Evolutionary conservation across 2,329 filamentous ascomycete genomes (phyloP).

Genomic region (Sarocladium brachiariae): DNA sequence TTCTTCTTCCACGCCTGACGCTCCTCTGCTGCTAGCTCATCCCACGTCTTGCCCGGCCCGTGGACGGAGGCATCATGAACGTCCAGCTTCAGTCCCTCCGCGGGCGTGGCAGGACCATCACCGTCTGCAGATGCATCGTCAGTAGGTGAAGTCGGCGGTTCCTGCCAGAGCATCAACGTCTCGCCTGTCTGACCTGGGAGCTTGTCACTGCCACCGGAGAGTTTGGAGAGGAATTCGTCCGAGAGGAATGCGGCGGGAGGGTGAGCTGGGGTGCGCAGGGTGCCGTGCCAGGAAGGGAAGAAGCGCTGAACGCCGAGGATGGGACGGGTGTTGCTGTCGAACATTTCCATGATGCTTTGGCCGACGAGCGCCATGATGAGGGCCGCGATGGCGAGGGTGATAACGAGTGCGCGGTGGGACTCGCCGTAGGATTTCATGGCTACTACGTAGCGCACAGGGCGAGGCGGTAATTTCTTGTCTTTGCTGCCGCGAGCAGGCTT

Average conservation of each 20-base stretch:
- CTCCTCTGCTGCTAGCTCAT: slow-evolving; percentile 58
- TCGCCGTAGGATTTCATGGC: slow-evolving; percentile 48
- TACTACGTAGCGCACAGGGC: slow-evolving; percentile 63
- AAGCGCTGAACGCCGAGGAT: slow-evolving; percentile 48
- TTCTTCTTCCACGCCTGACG: slow-evolving; percentile 62
- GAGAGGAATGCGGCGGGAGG: slow-evolving; percentile 20
- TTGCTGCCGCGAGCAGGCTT: slow-evolving; percentile 11
- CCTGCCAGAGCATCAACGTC: slow-evolving; percentile 31
- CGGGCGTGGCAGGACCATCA: background rate
- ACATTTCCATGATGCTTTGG: slow-evolving; percentile 58
- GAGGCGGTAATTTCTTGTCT: slow-evolving; percentile 31
- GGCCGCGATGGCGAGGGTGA: slow-evolving; percentile 49
- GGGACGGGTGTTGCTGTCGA: slow-evolving; percentile 45
- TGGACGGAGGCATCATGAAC: slow-evolving; percentile 41
- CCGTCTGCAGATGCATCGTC: background rate
- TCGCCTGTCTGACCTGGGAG: slow-evolving; percentile 22
- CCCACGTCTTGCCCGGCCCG: slow-evolving; percentile 58
- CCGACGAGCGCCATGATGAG: slow-evolving; percentile 56
- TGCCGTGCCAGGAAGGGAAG: slow-evolving; percentile 41
- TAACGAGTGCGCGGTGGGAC: slow-evolving; percentile 43
- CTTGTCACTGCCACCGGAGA: slow-evolving; percentile 24
- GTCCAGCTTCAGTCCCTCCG: slow-evolving; percentile 30
- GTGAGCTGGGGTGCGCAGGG: slow-evolving; percentile 20
- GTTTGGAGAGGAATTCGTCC: slow-evolving; percentile 28
- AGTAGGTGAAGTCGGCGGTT: slow-evolving; percentile 14